Conservation (phyloP, 2,329 filamentous ascomycete genomes). For the Leptographium galeiforme region DNA sequence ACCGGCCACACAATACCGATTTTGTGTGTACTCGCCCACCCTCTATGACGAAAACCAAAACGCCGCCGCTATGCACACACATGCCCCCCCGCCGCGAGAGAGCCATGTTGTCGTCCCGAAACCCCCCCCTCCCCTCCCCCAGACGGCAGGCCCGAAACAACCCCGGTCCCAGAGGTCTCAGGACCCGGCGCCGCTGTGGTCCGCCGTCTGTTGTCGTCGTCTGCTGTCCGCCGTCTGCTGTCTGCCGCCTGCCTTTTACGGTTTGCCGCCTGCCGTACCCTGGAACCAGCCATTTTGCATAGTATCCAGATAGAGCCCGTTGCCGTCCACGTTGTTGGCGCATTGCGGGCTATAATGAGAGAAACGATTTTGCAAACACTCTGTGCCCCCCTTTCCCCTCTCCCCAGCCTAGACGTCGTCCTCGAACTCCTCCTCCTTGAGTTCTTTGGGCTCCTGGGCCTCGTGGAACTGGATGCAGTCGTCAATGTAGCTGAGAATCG, state of each 20-base stretch:
- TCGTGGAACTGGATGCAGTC: constrained; percentile 90
- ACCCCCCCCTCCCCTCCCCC: no score
- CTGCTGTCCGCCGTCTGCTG: no score
- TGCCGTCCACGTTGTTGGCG: neutral
- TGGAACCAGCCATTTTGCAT: neutral
- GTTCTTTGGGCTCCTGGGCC: constrained; percentile 80
- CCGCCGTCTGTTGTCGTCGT: no score
- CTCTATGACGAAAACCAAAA: constrained; percentile 11
- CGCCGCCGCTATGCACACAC: constrained; percentile 29
- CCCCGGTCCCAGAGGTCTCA: no score
- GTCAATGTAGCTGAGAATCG: constrained; percentile 81
- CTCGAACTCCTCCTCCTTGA: constrained; percentile 49
- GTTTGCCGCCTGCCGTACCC: no score
- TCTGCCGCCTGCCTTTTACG: no score
- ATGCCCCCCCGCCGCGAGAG: neutral
- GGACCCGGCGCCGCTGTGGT: no score
- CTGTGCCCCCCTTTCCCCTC: no score
- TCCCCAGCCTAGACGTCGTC: constrained; percentile 14
- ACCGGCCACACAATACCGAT: neutral
- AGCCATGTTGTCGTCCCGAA: neutral
- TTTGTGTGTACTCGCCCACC: no score
- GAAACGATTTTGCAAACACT: neutral
- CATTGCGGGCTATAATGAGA: neutral
- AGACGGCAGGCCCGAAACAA: no score
- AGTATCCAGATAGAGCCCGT: neutral